Evolutionary conservation across 2,329 filamentous ascomycete species (phyloP).

Genomic region (Orbilia quercus): DNA sequence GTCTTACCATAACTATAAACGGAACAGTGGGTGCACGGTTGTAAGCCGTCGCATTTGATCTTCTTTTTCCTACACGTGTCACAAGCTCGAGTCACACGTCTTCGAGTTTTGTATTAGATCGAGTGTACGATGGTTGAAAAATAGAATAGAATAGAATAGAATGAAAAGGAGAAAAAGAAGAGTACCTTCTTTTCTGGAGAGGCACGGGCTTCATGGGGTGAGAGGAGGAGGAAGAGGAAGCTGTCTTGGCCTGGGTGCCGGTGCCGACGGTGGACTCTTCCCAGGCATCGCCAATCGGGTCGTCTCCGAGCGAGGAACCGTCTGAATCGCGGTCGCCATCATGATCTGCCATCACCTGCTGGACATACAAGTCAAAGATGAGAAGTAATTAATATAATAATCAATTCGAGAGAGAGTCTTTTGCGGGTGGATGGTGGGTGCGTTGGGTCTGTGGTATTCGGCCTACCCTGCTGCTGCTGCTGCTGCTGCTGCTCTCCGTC

Average conservation of each 20-base stretch:
- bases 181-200: slow-evolving; percentile 46
- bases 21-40: slow-evolving; percentile 93
- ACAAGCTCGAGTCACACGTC: slow-evolving; percentile 79
- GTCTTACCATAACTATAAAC: slow-evolving; percentile 94
- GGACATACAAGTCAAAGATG: background rate
- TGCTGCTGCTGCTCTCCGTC: slow-evolving; percentile 11
- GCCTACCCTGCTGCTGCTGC: slow-evolving; percentile 15
- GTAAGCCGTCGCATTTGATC: slow-evolving; percentile 87
- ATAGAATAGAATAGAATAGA: background rate
- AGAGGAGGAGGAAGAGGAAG: slow-evolving; percentile 30
- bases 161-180: background rate
- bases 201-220: slow-evolving; percentile 44
- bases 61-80: slow-evolving; percentile 86
- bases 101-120: slow-evolving; percentile 57
- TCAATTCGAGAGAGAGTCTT: too few species aligned
- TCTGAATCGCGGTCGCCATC: slow-evolving; percentile 55
- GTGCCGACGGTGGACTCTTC: slow-evolving; percentile 37
- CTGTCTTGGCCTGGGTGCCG: slow-evolving; percentile 16
- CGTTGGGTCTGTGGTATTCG: background rate
- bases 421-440: background rate
- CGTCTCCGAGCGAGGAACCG: slow-evolving; percentile 50
- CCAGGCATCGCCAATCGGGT: slow-evolving; percentile 44
- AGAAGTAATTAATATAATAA: too few species aligned
- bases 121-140: background rate
- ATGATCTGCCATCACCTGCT: slow-evolving; percentile 55